Base-by-base conservation (phyloP, 768 basidiomycete genomes). In the Phylloporus sp. region DNA sequence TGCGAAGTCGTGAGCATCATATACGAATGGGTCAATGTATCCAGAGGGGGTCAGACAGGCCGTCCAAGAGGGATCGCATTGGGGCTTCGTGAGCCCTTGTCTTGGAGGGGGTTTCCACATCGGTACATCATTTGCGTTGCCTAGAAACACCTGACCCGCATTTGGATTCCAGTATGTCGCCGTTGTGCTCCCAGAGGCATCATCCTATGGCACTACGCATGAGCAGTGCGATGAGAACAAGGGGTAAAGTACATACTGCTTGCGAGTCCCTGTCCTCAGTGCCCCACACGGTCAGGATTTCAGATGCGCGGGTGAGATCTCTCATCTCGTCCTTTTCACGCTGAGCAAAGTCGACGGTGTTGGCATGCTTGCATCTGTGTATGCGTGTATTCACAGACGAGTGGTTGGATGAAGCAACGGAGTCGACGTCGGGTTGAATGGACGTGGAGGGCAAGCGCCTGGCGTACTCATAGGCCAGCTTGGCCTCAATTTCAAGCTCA, bases 301-400 rank as follows among this genome's bases (percentile, higher is more conserved):
- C 88, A 20, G 81, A 85, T 7, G 91, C 88, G 52, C 82, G 78
- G 0, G 93, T 95, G 49, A 95, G 72, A 62, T 89, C 87, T 12
- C 87, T 75, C 90, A 94, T 95, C 73, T 95, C 93, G 54, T 91
- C 88, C 68, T 82, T 82, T 72, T 95, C 92, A 29, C 90, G 77
- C 61, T 83, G 79, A 13, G 88, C 84, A 67, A 94, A 92, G 65
- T 91, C 81, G 63, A 91, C 79, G 27, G 85, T 87, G 64, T 88
- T 87, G 5, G 71, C 71, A 31, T 55, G 53, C 58, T 62, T 63
- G 46, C 65, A 66, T 42, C 65, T 57, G 20, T 66, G 66, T 35
- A 66, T 53, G 12, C 57, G 59, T 10, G 55, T 43, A 28, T 52
- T 61, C 40, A 48, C 22, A 22, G 50, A 38, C 5, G 58, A 20